Percentiles rank a stretch among this genome's conserved stretches.
phyloP scores from a whole-genome alignment of 345 rosid genomes.

The Eutrema heterophyllum region DNA sequence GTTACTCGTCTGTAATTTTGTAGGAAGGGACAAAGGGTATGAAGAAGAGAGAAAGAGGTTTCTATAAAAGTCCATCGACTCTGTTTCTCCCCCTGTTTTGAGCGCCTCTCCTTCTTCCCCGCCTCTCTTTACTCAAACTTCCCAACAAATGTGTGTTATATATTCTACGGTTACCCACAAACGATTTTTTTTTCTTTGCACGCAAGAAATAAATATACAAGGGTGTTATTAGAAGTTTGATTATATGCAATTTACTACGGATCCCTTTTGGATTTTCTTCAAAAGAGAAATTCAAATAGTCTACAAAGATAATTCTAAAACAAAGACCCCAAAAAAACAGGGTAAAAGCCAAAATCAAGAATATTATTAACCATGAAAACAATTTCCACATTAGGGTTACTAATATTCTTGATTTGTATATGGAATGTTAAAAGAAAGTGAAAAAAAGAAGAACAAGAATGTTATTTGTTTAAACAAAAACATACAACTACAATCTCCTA shows the following conservation, averaged over 20 bases:
- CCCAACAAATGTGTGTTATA: background rate
- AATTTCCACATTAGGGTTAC: no score
- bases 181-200: background rate
- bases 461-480: background rate
- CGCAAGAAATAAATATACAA: slow-evolving; percentile 1
- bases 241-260: background rate
- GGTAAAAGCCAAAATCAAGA: no score
- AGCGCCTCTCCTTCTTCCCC: slow-evolving; percentile 27
- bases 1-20: background rate
- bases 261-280: no score
- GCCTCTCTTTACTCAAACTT: slow-evolving; percentile 16
- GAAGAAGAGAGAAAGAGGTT: background rate
- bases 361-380: no score
- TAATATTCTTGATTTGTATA: no score
- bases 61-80: slow-evolving; percentile 13
- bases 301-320: no score
- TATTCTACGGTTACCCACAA: background rate
- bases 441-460: background rate
- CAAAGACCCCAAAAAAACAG: no score
- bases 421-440: no score
- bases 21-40: background rate
- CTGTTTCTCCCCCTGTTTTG: slow-evolving; percentile 19
- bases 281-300: no score
- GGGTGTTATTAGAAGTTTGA: no score
- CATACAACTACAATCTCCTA: background rate